A percentile compares a stretch with the other conserved stretches of the same genome.
phyloP scores from a whole-genome alignment of 345 rosid genomes.

The Arabidopsis suecica region DNA sequence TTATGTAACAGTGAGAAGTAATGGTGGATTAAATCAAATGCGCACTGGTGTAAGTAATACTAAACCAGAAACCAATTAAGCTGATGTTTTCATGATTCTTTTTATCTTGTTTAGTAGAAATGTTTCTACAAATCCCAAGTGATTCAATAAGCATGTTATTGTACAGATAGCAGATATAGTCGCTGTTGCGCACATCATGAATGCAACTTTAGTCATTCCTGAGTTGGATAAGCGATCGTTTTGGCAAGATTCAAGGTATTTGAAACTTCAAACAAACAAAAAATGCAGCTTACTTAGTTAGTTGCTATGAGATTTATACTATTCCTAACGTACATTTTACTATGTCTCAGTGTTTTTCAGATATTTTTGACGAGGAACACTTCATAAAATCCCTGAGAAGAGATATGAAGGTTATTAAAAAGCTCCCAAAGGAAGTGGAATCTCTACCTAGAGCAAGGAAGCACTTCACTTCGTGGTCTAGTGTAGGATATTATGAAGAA shows the following conservation, averaged over 20 bases:
- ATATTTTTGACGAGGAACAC: constrained; percentile 77
- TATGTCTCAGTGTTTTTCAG: constrained; percentile 70
- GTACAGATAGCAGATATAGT: constrained; percentile 88
- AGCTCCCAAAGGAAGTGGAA: constrained; percentile 76
- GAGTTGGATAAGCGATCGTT: constrained; percentile 85
- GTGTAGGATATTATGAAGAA: constrained; percentile 82
- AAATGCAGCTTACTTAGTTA: background rate
- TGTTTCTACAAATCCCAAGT: no score
- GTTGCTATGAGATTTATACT: constrained; percentile 2
- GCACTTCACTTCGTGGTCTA: constrained; percentile 88
- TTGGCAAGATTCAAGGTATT: constrained; percentile 93
- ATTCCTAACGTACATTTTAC: constrained; percentile 33
- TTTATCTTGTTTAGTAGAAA: no score
- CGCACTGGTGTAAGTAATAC: constrained; percentile 83
- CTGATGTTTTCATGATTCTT: background rate
- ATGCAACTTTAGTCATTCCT: constrained; percentile 94
- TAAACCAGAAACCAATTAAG: background rate
- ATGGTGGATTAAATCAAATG: constrained; percentile 98
- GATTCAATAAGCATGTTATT: no score
- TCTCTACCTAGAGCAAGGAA: constrained; percentile 80
- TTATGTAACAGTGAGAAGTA: constrained; percentile 82
- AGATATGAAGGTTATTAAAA: constrained; percentile 73
- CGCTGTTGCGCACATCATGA: constrained; percentile 90
- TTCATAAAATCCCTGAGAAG: constrained; percentile 65
- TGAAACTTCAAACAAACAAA: background rate